phyloP scores from a whole-genome alignment of 257 asterid species.

The Rubia yunnanensis region DNA sequence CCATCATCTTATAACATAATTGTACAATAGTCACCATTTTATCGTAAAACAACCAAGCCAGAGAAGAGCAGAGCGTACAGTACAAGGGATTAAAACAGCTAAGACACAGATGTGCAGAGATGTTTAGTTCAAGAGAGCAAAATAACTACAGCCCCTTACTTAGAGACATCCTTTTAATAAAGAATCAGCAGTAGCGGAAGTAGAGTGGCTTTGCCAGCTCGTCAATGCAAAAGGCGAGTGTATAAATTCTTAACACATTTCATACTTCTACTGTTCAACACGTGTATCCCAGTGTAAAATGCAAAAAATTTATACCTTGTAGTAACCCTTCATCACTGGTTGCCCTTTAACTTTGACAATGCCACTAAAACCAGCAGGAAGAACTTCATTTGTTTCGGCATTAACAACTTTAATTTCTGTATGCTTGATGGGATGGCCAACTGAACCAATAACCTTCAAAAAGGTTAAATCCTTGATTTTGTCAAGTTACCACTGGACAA shows the following conservation, averaged over 20 bases:
- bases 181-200: not conserved
- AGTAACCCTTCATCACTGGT: slow-evolving; percentile 86
- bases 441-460: slow-evolving; percentile 83
- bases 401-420: slow-evolving; percentile 74
- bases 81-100: not conserved
- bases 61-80: not conserved
- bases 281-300: not conserved
- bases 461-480: slow-evolving; percentile 20
- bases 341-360: slow-evolving; percentile 83
- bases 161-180: not conserved
- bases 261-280: not conserved
- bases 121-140: not conserved
- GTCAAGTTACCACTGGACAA: slow-evolving; percentile 18
- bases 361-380: slow-evolving; percentile 69
- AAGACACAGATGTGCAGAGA: not conserved
- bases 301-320: slow-evolving; percentile 44
- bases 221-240: not conserved
- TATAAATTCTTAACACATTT: not conserved
- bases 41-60: not conserved
- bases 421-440: slow-evolving; percentile 64
- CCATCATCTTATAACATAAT: not conserved
- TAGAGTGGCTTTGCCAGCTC: not conserved
- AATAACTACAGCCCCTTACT: not conserved
- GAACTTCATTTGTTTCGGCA: slow-evolving; percentile 56
- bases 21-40: not conserved